These are phyloP conservation scores for Penicillium longicatenatum DNA, from an alignment of 495 filamentous ascomycete species.

Conservation along the genomic window DNA sequence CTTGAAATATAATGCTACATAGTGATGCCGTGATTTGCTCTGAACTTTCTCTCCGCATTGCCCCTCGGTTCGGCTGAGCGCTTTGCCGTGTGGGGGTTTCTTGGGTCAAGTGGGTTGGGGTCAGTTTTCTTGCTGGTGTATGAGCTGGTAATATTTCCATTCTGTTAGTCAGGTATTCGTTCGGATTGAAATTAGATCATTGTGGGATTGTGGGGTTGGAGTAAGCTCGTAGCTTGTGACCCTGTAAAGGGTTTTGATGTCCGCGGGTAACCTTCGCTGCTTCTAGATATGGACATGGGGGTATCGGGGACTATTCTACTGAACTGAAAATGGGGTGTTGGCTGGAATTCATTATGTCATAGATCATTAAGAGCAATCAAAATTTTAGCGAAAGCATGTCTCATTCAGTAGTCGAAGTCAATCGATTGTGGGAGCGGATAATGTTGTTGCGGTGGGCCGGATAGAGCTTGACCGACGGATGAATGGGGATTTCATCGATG, in stretches of 20 bases:
- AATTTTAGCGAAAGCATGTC: background rate
- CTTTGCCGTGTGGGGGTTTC: constrained; percentile 23
- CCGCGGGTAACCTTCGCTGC: too few species aligned
- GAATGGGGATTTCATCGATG: background rate
- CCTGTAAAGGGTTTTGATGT: background rate
- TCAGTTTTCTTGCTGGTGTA: background rate
- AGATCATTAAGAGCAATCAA: background rate
- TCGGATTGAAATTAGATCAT: background rate
- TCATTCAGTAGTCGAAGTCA: background rate
- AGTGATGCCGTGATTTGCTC: constrained; percentile 8
- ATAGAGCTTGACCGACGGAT: background rate
- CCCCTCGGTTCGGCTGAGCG: constrained; percentile 21
- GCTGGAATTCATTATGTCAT: background rate
- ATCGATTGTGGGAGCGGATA: background rate
- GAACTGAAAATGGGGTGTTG: background rate
- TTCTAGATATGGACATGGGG: background rate
- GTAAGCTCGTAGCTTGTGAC: background rate
- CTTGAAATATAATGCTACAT: background rate
- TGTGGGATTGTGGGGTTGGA: background rate
- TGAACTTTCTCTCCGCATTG: constrained; percentile 16
- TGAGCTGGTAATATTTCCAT: constrained; percentile 3
- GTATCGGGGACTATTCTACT: too few species aligned
- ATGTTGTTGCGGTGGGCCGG: background rate
- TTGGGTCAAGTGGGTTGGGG: background rate
- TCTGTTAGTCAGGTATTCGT: background rate